phyloP scores from a whole-genome alignment of 2,329 filamentous ascomycete species.

The Neocatenulostroma microsporum region DNA sequence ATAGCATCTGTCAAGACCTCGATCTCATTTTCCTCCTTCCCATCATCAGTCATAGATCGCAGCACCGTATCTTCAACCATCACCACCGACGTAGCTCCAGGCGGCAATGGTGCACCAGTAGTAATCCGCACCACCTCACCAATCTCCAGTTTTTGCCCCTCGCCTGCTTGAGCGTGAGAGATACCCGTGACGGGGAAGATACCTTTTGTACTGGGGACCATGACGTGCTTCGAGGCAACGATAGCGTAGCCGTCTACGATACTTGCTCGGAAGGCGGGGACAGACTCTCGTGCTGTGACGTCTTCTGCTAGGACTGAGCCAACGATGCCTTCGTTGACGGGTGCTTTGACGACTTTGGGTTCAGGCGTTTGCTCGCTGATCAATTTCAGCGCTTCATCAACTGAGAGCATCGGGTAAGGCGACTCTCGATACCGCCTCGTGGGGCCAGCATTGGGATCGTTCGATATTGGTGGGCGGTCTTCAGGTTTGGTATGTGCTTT shows the following conservation, averaged over 20 bases:
- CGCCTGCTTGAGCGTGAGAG: constrained; percentile 72
- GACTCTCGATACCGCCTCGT: constrained; percentile 71
- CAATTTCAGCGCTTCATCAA: constrained; percentile 67
- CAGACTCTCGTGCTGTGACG: constrained; percentile 69
- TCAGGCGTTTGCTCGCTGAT: constrained; percentile 67
- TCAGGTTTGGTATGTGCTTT: constrained; percentile 64
- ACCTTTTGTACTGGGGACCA: constrained; percentile 58
- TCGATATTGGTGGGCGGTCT: constrained; percentile 48
- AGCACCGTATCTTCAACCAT: constrained; percentile 94
- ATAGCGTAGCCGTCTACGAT: constrained; percentile 96
- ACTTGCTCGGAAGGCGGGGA: constrained; percentile 89
- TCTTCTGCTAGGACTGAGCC: constrained; percentile 77
- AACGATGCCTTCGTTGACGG: constrained; percentile 59
- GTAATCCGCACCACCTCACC: constrained; percentile 86
- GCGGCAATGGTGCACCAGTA: constrained; percentile 83
- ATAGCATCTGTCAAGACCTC: constrained; percentile 76
- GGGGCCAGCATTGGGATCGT: constrained; percentile 52
- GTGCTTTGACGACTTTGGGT: constrained; percentile 48
- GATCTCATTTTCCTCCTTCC: constrained; percentile 75
- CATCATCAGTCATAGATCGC: constrained; percentile 66
- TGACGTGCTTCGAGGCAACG: constrained; percentile 44
- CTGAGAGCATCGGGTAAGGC: constrained; percentile 84
- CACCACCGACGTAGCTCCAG: constrained; percentile 80
- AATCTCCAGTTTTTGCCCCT: constrained; percentile 55
- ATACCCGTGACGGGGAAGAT: constrained; percentile 78